Evolutionary conservation across 2,329 filamentous ascomycete genomes (phyloP).

Genomic region (Aspergillus spinulosporus): DNA sequence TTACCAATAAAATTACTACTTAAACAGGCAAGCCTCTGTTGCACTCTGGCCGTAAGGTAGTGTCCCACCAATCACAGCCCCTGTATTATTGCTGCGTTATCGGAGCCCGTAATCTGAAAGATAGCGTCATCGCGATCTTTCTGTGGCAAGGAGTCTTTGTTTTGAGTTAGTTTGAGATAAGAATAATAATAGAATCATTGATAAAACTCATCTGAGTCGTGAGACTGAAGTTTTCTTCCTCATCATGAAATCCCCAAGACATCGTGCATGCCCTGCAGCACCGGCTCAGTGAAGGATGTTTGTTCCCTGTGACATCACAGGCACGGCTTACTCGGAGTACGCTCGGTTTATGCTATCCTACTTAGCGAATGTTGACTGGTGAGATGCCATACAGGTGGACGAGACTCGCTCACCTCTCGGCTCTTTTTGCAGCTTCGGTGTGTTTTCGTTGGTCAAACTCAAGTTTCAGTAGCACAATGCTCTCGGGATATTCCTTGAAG

Average conservation of each 20-base stretch:
- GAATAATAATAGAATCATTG: not conserved
- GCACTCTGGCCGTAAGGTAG: too few relatives aligned
- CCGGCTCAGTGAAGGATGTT: too few relatives aligned
- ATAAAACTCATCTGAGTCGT: not conserved
- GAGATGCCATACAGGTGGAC: too few relatives aligned
- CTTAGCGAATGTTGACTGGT: too few relatives aligned
- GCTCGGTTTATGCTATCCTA: too few relatives aligned
- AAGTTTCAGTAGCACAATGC: not conserved
- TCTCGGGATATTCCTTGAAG: conserved; percentile 2
- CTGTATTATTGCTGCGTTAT: conserved; percentile 15
- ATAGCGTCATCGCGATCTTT: conserved; percentile 2
- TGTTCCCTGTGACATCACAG: not conserved
- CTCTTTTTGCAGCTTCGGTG: not conserved
- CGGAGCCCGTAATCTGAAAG: not conserved
- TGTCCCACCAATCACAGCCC: not conserved
- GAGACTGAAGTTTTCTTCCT: not conserved
- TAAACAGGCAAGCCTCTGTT: not conserved
- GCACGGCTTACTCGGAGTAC: too few relatives aligned
- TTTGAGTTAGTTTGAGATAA: not conserved
- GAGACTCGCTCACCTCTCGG: not conserved
- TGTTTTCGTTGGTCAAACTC: not conserved
- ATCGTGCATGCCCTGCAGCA: too few relatives aligned
- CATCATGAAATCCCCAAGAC: not conserved
- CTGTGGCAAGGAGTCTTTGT: not conserved
- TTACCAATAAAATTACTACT: too few relatives aligned